phyloP scores from a whole-genome alignment of 805 yeast genomes.

The Wickerhamiella sorbophila region DNA sequence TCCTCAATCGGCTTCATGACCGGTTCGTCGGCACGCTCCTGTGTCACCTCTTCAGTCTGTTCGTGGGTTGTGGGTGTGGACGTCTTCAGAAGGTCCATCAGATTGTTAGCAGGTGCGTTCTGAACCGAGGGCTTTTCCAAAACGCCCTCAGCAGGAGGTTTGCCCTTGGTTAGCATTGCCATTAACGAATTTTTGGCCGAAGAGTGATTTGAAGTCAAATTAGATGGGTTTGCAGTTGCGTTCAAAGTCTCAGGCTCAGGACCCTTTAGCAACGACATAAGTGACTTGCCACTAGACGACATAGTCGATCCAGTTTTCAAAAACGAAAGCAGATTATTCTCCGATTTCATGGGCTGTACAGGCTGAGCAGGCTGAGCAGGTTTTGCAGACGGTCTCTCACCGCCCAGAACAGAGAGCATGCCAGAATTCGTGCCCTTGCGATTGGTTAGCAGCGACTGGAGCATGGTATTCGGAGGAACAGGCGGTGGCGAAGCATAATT shows the following conservation, averaged over 20 bases:
- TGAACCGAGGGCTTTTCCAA: not conserved
- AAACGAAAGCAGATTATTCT: not conserved
- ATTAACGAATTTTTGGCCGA: not conserved
- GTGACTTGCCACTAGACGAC: not conserved
- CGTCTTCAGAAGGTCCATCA: not conserved
- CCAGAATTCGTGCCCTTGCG: slow-evolving; percentile 8
- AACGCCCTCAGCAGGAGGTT: not conserved
- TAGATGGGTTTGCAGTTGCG: not conserved
- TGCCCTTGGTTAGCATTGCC: not conserved
- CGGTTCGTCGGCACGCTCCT: no score
- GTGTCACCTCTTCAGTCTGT: no score
- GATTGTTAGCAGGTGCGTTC: not conserved
- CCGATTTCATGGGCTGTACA: not conserved
- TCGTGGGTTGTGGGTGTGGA: no score
- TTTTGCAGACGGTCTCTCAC: not conserved
- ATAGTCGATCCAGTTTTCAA: not conserved
- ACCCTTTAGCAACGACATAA: not conserved
- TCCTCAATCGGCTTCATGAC: no score
- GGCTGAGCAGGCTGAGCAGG: not conserved
- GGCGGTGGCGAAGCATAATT: slow-evolving; percentile 6
- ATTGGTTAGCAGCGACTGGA: slow-evolving; percentile 13
- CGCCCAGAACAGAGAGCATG: slow-evolving; percentile 7
- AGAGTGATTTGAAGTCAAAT: not conserved
- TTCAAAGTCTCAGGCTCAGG: not conserved
- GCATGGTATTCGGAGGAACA: slow-evolving; percentile 16